A percentile compares a stretch with the other conserved stretches of the same genome.
phyloP scores from a whole-genome alignment of 2,329 filamentous ascomycete species.

The Colletotrichum karsti region DNA sequence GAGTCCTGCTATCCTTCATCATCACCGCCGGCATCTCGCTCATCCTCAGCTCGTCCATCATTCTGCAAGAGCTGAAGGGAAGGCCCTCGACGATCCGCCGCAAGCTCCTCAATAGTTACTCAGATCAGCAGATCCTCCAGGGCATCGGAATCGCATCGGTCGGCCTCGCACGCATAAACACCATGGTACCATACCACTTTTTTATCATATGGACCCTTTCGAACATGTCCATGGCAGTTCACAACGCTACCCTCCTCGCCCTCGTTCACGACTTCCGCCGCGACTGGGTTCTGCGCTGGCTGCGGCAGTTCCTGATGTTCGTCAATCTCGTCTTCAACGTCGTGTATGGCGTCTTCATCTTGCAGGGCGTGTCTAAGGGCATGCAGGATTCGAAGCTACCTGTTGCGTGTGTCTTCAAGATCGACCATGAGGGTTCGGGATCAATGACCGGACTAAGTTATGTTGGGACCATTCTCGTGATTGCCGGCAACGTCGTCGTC shows the following conservation, averaged over 20 bases:
- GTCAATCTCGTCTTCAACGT: constrained; percentile 68
- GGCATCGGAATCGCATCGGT: constrained; percentile 75
- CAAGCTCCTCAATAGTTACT: constrained; percentile 71
- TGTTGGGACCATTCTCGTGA: constrained; percentile 68
- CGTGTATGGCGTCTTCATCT: constrained; percentile 63
- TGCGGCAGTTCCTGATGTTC: constrained; percentile 73
- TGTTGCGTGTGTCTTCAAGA: constrained; percentile 68
- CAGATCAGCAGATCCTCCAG: constrained; percentile 74
- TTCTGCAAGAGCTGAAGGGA: constrained; percentile 60
- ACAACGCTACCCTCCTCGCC: constrained; percentile 71
- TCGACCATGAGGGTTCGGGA: constrained; percentile 41
- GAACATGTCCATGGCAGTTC: constrained; percentile 70
- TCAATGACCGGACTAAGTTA: constrained; percentile 54
- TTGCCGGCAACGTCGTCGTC: constrained; percentile 65
- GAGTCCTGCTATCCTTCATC: constrained; percentile 72
- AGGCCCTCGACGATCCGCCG: constrained; percentile 63
- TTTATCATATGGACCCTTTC: constrained; percentile 77
- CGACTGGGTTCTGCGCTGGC: constrained; percentile 73
- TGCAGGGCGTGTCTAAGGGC: constrained; percentile 61
- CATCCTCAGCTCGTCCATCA: constrained; percentile 61
- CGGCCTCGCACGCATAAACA: constrained; percentile 66
- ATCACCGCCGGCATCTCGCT: constrained; percentile 68
- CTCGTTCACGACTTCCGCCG: constrained; percentile 72
- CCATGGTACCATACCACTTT: constrained; percentile 73
- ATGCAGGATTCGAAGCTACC: constrained; percentile 62